phyloP scores from a whole-genome alignment of 2,329 filamentous ascomycete species.

The Claviceps arundinis region DNA sequence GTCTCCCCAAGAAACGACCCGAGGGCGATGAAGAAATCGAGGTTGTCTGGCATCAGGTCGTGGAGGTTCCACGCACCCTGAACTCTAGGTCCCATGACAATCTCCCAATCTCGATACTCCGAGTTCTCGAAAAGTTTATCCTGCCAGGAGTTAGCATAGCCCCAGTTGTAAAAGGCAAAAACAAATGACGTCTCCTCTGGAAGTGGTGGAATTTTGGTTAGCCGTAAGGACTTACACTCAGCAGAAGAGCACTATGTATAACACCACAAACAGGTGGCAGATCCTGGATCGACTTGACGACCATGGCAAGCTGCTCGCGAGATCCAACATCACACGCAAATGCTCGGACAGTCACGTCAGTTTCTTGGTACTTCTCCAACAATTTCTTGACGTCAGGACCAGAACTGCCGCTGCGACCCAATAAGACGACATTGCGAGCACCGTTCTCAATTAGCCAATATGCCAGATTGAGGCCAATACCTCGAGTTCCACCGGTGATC shows the following conservation, averaged over 20 bases:
- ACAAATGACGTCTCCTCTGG: too few relatives aligned
- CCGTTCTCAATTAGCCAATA: constrained; percentile 5
- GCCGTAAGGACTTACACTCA: constrained; percentile 10
- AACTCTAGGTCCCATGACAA: constrained; percentile 21
- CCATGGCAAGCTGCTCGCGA: constrained; percentile 2
- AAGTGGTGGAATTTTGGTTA: background rate
- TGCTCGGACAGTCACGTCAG: constrained; percentile 17
- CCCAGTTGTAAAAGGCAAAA: background rate
- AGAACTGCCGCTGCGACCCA: constrained; percentile 2
- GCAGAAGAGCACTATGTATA: constrained; percentile 24
- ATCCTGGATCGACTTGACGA: constrained; percentile 2
- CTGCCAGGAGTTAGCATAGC: background rate
- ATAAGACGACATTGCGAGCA: constrained; percentile 1
- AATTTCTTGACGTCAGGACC: constrained; percentile 4
- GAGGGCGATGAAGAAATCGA: constrained; percentile 32
- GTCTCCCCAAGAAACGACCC: constrained; percentile 26
- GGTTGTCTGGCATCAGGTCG: constrained; percentile 11
- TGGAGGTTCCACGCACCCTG: constrained; percentile 28
- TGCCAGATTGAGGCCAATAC: constrained; percentile 3
- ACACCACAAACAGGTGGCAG: constrained; percentile 15
- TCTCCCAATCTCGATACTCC: constrained; percentile 20
- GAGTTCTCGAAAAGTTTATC: constrained; percentile 23
- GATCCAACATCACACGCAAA: constrained; percentile 30
- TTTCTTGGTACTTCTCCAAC: constrained; percentile 1
- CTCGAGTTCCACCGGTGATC: constrained; percentile 4